Evolutionary conservation across 139 green algal genomes (phyloP), one percentile per base, ranked within the genome.

Genomic region (Asterochloris erici): DNA sequence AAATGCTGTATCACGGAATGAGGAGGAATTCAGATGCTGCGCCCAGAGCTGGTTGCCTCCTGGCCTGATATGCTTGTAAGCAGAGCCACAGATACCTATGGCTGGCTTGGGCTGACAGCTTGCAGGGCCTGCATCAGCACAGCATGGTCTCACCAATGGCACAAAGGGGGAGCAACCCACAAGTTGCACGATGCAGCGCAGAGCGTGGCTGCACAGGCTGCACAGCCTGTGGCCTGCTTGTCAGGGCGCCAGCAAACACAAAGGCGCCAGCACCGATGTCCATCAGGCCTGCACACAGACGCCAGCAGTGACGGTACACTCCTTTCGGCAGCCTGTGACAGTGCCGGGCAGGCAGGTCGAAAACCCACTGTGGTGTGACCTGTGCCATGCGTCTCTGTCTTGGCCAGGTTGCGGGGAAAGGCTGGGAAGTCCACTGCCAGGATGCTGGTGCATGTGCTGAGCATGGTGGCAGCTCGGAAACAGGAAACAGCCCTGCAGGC

Each of bases 401-500:
- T 97, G 60, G 90, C 93, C 74, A 92, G 95, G 12, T 90, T 89
- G 9, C 93, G 85, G 0, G 94, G 94, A 79, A 97, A 97, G 23
- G 88, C 89, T 14, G 73, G 82, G 84, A 98, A 99, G 85, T 99
- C 96, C 14, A 99, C 95, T 12, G 90, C 96, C 68, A 99, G 87
- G 77, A 99, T 98, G 63, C 83, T 76, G 9, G 95, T 80, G 84
- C 87, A 94, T 4, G 96, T 98, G 66, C 85, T 76, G 14, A 96
- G 63, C 89, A 97, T 95, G 24, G 95, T 84, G 14, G 85, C 85
- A 4, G 88, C 93, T 1, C 94, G 85, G 85, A 95, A 94, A 23
- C 23, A n/a, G 54, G 63, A 77, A 63, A 60, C 73, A 68, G 14
- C 73, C 13, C 60, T 81, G 68, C 16, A 85, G 14, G 54, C 62